These are phyloP conservation scores for Pascua guehoae DNA, from an alignment of 1,284 basidiomycete genomes.

Conservation along the genomic window DNA sequence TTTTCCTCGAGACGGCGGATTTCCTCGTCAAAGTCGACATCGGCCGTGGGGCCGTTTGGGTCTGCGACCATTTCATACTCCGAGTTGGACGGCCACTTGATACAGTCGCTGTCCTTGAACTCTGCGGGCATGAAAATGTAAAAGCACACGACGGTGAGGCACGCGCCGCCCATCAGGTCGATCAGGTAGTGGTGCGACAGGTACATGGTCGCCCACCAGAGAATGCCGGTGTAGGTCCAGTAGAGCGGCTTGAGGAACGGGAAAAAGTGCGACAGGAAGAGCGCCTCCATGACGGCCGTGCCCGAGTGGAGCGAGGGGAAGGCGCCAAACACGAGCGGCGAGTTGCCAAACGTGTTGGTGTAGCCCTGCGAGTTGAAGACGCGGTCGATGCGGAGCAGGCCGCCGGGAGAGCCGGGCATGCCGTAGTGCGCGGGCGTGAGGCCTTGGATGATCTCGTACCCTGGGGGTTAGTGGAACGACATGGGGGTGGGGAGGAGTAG, in stretches of 20 bases:
- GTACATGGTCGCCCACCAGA: slow-evolving; percentile 99
- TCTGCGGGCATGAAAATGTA: slow-evolving; percentile 82
- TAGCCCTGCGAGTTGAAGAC: slow-evolving; percentile 78
- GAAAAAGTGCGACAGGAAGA: slow-evolving; percentile 95
- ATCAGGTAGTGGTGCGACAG: slow-evolving; percentile 96
- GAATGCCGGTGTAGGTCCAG: slow-evolving; percentile 80
- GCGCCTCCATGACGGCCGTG: slow-evolving; percentile 84
- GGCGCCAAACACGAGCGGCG: slow-evolving; percentile 93
- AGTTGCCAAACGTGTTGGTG: slow-evolving; percentile 74
- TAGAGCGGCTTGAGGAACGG: slow-evolving; percentile 62
- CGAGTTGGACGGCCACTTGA: slow-evolving; percentile 38
- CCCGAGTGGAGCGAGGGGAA: slow-evolving; percentile 93
- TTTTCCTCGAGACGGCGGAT: slow-evolving; percentile 45
- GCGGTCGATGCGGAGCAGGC: slow-evolving; percentile 85
- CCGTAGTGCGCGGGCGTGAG: slow-evolving; percentile 89
- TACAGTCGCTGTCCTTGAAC: slow-evolving; percentile 61
- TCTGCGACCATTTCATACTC: slow-evolving; percentile 41
- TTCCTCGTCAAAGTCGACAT: slow-evolving; percentile 47
- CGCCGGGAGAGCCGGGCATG: slow-evolving; percentile 89
- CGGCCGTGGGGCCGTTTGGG: slow-evolving; percentile 1
- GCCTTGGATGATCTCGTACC: slow-evolving; percentile 98
- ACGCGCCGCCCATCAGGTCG: slow-evolving; percentile 90
- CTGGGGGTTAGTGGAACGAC: slow-evolving; percentile 47
- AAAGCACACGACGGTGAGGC: slow-evolving; percentile 81
- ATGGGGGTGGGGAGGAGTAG: too few relatives aligned